These are phyloP conservation scores for Quercus mongolica DNA, from an alignment of 306 rosid genomes.

Conservation along the genomic window DNA sequence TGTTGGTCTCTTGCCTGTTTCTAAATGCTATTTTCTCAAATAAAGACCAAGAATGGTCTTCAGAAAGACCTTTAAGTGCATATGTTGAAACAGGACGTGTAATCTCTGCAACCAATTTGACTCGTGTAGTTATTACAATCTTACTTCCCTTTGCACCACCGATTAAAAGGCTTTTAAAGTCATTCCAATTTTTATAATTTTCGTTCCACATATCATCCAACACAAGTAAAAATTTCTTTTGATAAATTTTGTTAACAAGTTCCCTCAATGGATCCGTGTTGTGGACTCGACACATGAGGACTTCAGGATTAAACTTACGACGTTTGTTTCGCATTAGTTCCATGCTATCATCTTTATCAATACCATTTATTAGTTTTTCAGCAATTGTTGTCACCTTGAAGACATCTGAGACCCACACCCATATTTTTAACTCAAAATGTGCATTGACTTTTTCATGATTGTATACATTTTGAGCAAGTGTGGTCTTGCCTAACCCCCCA, in stretches of 20 bases:
- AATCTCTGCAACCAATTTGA: neutral
- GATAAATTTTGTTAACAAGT: conserved; percentile 8
- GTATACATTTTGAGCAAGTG: too few species aligned
- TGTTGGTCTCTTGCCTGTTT: neutral
- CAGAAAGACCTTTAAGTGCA: conserved; percentile 13
- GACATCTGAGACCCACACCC: too few species aligned
- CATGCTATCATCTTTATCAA: too few species aligned
- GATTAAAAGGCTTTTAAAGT: conserved; percentile 10
- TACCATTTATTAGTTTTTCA: too few species aligned
- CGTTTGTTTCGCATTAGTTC: too few species aligned
- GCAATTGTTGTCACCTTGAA: too few species aligned
- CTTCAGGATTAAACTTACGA: too few species aligned
- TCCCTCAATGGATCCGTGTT: conserved; percentile 10
- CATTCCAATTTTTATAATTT: conserved; percentile 11
- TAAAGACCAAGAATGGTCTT: conserved; percentile 10
- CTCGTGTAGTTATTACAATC: conserved; percentile 33
- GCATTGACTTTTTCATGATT: too few species aligned
- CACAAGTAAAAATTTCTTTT: conserved; percentile 35
- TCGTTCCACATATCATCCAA: conserved; percentile 43
- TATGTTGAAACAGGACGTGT: neutral
- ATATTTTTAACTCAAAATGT: too few species aligned
- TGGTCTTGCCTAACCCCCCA: too few species aligned
- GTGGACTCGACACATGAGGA: too few species aligned
- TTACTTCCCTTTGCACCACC: conserved; percentile 29
- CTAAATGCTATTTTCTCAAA: conserved; percentile 27